These are phyloP conservation scores for Catenaria anguillulae DNA, from an alignment of 371 early-diverging fungal genomes.

Conservation along the genomic window DNA sequence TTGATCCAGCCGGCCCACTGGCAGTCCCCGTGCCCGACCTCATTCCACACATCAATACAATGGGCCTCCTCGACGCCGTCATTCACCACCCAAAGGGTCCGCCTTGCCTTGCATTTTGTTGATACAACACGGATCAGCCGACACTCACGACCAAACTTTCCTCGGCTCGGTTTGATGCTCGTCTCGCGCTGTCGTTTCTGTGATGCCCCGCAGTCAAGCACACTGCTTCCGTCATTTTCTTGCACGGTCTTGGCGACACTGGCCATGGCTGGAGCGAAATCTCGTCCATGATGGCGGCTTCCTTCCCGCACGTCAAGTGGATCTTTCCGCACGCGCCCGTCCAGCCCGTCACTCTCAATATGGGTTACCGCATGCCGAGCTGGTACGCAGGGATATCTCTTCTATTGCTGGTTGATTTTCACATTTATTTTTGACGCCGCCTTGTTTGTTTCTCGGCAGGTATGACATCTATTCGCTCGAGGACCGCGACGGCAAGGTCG, in stretches of 20 bases:
- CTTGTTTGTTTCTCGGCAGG: slow-evolving; percentile 33
- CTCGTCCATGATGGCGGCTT: slow-evolving; percentile 19
- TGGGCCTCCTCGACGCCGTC: slow-evolving; percentile 4
- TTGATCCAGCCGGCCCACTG: too few species aligned
- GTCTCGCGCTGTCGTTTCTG: background rate
- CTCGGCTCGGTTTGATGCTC: too few species aligned
- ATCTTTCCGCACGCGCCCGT: slow-evolving; percentile 74
- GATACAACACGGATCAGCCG: background rate
- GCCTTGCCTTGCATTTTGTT: background rate
- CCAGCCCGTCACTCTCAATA: slow-evolving; percentile 68
- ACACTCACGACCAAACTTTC: background rate
- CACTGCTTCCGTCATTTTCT: slow-evolving; percentile 37
- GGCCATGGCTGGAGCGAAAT: slow-evolving; percentile 31
- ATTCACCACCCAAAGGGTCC: background rate
- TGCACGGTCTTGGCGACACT: slow-evolving; percentile 41
- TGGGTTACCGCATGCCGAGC: slow-evolving; percentile 71
- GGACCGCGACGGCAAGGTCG: slow-evolving; percentile 40
- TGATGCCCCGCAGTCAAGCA: slow-evolving; percentile 17
- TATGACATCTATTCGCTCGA: slow-evolving; percentile 59
- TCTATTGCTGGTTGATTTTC: too few species aligned
- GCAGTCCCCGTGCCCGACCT: too few species aligned
- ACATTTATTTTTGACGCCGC: slow-evolving; percentile 1
- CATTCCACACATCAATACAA: too few species aligned
- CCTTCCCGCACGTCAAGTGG: slow-evolving; percentile 67
- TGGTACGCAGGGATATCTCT: too few species aligned